Evolutionary conservation across 345 rosid genomes (phyloP).

Genomic region (Citrus reticulata): DNA sequence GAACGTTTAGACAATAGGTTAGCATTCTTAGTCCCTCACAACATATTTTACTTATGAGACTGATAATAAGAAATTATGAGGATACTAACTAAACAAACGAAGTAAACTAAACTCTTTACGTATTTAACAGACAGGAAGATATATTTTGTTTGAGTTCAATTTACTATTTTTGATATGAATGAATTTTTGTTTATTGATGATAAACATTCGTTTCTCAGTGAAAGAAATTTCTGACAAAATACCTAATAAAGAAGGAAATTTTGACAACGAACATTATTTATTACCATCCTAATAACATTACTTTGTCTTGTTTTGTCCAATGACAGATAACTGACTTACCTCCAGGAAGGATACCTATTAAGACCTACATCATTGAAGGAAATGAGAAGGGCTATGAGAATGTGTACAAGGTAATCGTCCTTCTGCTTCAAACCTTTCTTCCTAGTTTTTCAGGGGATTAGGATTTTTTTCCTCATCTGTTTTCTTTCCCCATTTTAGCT

Average conservation of each 20-base stretch:
- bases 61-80: neutral
- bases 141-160: neutral
- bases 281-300: neutral
- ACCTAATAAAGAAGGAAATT: neutral
- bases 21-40: neutral
- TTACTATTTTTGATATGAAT: neutral
- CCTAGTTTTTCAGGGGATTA: neutral
- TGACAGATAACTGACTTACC: slow-evolving; percentile 90
- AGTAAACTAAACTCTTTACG: neutral
- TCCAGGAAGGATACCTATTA: slow-evolving; percentile 88
- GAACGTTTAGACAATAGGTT: neutral
- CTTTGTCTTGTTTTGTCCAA: slow-evolving; percentile 2
- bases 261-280: neutral
- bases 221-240: neutral
- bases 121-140: neutral
- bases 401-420: slow-evolving; percentile 56
- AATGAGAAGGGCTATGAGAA: slow-evolving; percentile 52
- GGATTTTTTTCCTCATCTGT: neutral
- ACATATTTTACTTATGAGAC: neutral
- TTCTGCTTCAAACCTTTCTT: slow-evolving; percentile 1
- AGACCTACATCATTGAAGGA: slow-evolving; percentile 67
- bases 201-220: neutral
- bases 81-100: neutral
- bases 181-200: neutral
- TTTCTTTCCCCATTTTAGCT: neutral